Evolutionary conservation across 108 stramenopile species (phyloP).

Genomic region (Nitzschia putrida): DNA sequence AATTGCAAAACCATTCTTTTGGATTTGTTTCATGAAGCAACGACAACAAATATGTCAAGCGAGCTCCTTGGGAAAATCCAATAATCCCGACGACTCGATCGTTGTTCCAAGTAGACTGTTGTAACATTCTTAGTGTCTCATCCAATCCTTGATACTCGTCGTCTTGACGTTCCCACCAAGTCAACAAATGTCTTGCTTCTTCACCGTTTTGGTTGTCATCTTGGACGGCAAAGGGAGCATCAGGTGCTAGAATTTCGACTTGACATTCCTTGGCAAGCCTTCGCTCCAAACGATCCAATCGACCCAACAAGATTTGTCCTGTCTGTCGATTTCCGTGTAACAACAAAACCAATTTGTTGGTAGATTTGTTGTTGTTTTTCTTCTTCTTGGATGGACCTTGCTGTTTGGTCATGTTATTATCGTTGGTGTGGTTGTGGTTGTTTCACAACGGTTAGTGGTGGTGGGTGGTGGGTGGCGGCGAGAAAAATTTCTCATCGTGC

Average conservation of each 20-base stretch:
- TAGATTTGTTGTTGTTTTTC: neutral
- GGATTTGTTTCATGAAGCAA: constrained; percentile 28
- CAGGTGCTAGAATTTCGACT: constrained; percentile 64
- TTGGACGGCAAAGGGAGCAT: constrained; percentile 52
- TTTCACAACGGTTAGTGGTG: no score
- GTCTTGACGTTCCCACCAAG: constrained; percentile 49
- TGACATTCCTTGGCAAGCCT: constrained; percentile 37
- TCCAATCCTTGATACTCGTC: constrained; percentile 65
- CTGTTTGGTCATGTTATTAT: no score
- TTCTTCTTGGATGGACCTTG: no score
- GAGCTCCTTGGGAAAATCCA: constrained; percentile 80
- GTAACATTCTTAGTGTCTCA: constrained; percentile 47
- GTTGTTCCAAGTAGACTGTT: neutral
- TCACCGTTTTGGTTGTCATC: constrained; percentile 12
- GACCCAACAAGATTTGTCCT: constrained; percentile 64
- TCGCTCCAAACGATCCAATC: constrained; percentile 59
- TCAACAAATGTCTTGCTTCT: constrained; percentile 15
- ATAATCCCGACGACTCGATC: constrained; percentile 57
- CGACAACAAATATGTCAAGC: constrained; percentile 63
- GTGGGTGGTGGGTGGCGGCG: no score
- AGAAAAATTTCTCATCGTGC: no score
- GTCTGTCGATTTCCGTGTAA: constrained; percentile 83
- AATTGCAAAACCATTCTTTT: constrained; percentile 44
- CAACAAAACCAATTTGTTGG: constrained; percentile 36
- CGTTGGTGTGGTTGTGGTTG: no score